Base-by-base conservation (phyloP, 139 green algal species). In the Deuterostichococcus epilithicus region DNA sequence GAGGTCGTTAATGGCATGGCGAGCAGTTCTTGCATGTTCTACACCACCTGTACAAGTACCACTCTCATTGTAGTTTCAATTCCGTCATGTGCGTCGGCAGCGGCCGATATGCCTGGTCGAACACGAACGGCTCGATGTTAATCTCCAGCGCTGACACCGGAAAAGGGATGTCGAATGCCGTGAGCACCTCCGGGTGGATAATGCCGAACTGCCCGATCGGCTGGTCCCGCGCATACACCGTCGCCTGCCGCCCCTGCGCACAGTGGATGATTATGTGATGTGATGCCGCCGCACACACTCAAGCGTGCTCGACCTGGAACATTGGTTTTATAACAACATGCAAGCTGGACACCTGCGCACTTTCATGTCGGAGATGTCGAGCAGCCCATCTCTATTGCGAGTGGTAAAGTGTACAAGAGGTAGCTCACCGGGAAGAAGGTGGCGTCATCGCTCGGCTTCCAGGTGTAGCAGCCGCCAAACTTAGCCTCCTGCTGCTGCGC, bases 91-190 rank as follows among this genome's bases (percentile, higher is more conserved):
- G 79, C 1, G 79, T 83, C 0, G 59, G 74, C 22, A 97, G 80
- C 18, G 72, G 68, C 35, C 83, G 76, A 70, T 86, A 89, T 33
- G 77, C 75, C 83, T 94, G 90, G 81, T 97, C 90, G 72, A 95
- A 98, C 79, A 86, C 91, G 77, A 97, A 96, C 34, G 92, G 90
- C 85, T 98, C 93, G 0, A 99, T 69, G 47, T 98, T 91, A 5
- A 99, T 69, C 86, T 99, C 96, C 68, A 99, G 78, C 1, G 94
- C 95, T 5, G 91, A 93, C 36, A 97, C 95, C 0, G 96, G 89
- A 78, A 93, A 90, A 26, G 84, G 74, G 68, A 99, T 94, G 81
- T 97, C 96, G 81, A 99, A 99, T 26, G 79, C 77, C 6, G 71
- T 68, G 52, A 90, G 76, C 63, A 89, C 90, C 77, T 98, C 90